Conservation (phyloP, 352 stramenopile species). For the Pythium rhizo-oryzae region DNA sequence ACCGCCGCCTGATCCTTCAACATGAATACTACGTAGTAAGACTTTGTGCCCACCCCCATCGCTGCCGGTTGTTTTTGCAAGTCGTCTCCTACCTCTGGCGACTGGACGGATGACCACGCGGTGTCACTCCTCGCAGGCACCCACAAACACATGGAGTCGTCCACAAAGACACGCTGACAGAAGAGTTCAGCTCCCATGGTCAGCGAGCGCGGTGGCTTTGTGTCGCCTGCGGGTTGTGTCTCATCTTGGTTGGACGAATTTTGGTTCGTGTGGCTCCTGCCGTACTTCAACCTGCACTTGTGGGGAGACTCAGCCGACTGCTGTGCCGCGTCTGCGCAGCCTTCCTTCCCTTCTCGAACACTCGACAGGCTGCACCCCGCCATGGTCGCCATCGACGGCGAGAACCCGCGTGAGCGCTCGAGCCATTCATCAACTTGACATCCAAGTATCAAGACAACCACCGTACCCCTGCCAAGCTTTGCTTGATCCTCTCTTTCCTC, state of each 20-base stretch:
- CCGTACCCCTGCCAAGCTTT: not conserved
- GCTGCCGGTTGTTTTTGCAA: not conserved
- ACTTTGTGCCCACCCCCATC: no score
- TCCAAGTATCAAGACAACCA: slow-evolving; percentile 1
- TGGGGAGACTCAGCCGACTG: not conserved
- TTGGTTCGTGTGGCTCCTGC: not conserved
- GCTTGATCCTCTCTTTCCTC: no score
- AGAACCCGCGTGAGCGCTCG: not conserved
- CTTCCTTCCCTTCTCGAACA: not conserved
- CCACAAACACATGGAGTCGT: not conserved
- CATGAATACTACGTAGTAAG: no score
- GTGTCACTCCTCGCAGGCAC: no score
- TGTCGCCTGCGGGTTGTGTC: no score
- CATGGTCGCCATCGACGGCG: not conserved
- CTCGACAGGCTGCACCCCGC: not conserved
- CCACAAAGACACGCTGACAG: not conserved
- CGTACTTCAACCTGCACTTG: not conserved
- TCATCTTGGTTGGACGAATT: not conserved
- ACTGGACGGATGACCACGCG: no score
- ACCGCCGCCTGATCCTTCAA: not conserved
- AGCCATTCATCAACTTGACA: not conserved
- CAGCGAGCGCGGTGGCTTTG: not conserved
- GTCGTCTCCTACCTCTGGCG: not conserved
- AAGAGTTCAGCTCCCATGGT: not conserved
- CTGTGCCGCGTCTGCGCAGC: not conserved